Conservation (phyloP, 129 eudicot species). For the Daucus carota region DNA sequence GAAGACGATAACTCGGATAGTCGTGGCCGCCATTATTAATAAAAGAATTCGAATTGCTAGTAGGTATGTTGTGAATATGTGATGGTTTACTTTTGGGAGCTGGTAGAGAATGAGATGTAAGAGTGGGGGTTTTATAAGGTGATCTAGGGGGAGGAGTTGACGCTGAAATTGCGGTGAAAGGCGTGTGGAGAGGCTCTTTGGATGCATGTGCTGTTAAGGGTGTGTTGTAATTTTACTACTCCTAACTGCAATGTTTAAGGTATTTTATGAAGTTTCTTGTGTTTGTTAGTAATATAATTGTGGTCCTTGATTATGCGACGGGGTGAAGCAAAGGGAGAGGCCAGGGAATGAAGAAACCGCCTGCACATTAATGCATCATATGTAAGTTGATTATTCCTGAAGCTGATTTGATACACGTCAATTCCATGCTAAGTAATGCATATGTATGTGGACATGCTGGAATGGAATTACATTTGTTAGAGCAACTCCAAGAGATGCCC, state of each 20-base stretch:
- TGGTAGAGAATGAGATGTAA: background rate
- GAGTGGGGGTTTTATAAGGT: conserved; percentile 5
- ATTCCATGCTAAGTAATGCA: background rate
- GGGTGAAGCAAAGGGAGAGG: conserved; percentile 23
- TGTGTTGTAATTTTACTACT: background rate
- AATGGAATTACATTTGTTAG: too few relatives aligned
- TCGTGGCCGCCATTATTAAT: background rate
- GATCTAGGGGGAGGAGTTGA: conserved; percentile 13
- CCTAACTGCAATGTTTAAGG: background rate
- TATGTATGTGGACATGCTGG: background rate
- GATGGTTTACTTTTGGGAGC: background rate
- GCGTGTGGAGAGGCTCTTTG: conserved; percentile 1
- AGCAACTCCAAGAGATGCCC: too few relatives aligned
- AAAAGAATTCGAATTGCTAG: background rate
- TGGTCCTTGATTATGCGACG: conserved; percentile 6
- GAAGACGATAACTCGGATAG: conserved; percentile 28
- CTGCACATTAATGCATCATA: background rate
- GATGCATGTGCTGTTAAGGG: conserved; percentile 12
- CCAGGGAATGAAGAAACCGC: background rate
- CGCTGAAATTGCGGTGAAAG: conserved; percentile 21
- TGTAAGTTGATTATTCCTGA: background rate
- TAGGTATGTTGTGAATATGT: background rate
- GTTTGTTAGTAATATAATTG: too few relatives aligned
- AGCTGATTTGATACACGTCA: background rate
- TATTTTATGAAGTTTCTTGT: background rate